These are phyloP conservation scores for Alternaria arborescens DNA, from an alignment of 2,329 filamentous ascomycete species.

Conservation along the genomic window DNA sequence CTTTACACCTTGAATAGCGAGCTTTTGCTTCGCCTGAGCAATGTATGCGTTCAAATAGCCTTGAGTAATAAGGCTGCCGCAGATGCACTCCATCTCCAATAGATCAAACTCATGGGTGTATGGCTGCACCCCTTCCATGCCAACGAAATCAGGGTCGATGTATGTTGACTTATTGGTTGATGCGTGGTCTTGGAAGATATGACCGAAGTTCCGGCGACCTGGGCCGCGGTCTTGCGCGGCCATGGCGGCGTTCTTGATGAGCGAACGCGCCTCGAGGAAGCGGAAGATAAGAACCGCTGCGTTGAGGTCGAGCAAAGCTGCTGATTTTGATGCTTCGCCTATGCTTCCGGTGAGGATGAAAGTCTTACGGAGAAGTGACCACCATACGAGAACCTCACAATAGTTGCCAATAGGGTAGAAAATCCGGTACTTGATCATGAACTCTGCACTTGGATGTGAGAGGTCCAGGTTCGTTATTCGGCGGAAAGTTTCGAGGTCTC, in stretches of 20 bases:
- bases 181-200: constrained; percentile 62
- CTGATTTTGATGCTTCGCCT: constrained; percentile 55
- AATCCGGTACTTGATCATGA: constrained; percentile 79
- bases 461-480: constrained; percentile 64
- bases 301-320: constrained; percentile 77
- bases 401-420: constrained; percentile 78
- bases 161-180: constrained; percentile 49
- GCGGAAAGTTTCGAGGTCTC: constrained; percentile 79
- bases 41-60: constrained; percentile 85
- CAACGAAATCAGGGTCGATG: constrained; percentile 58
- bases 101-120: constrained; percentile 58
- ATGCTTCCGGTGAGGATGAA: constrained; percentile 82
- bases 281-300: constrained; percentile 71
- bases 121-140: constrained; percentile 39
- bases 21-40: constrained; percentile 76
- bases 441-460: constrained; percentile 54
- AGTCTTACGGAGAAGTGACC: constrained; percentile 77
- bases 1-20: constrained; percentile 83
- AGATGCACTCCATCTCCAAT: constrained; percentile 77
- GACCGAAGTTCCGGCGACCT: constrained; percentile 53
- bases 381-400: constrained; percentile 84
- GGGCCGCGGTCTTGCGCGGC: constrained; percentile 38
- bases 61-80: constrained; percentile 80
- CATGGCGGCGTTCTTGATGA: constrained; percentile 38
- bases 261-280: constrained; percentile 68